Percentiles rank a stretch among this genome's conserved stretches.
Evolutionary conservation across 2,329 filamentous ascomycete species (phyloP).

Genomic region (Chaetothyriales sp.): DNA sequence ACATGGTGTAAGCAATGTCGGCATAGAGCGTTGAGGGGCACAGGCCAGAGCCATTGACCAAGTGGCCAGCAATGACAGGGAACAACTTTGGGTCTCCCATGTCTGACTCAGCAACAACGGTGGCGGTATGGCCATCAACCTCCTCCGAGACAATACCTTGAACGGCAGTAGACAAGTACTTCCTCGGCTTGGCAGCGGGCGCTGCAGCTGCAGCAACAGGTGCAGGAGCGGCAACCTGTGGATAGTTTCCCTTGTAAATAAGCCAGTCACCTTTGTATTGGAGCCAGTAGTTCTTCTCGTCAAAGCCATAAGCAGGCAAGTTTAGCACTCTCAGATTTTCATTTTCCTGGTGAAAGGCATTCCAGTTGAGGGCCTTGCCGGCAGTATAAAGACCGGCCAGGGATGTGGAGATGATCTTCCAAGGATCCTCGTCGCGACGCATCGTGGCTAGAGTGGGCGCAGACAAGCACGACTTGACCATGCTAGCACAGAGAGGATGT

Average conservation of each 20-base stretch:
- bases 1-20: slow-evolving; percentile 52
- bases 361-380: slow-evolving; percentile 29
- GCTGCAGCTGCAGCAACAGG: slow-evolving; percentile 27
- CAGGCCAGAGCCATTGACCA: slow-evolving; percentile 53
- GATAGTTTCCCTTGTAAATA: slow-evolving; percentile 51
- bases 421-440: slow-evolving; percentile 29
- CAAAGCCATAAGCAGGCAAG: slow-evolving; percentile 55
- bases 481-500: slow-evolving; percentile 33
- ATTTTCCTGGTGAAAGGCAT: slow-evolving; percentile 32
- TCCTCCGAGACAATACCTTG: slow-evolving; percentile 52
- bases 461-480: slow-evolving; percentile 28
- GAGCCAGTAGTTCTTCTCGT: slow-evolving; percentile 60
- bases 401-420: slow-evolving; percentile 28
- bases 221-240: slow-evolving; percentile 25
- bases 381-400: slow-evolving; percentile 25
- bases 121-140: slow-evolving; percentile 45
- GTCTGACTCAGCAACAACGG: slow-evolving; percentile 52
- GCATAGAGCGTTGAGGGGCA: slow-evolving; percentile 51
- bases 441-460: slow-evolving; percentile 27
- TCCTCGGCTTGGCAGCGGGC: slow-evolving; percentile 34
- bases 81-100: slow-evolving; percentile 50
- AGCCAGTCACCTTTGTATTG: slow-evolving; percentile 60
- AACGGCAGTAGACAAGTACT: slow-evolving; percentile 51
- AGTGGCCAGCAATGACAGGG: slow-evolving; percentile 49
- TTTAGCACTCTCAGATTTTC: slow-evolving; percentile 45